phyloP scores from a whole-genome alignment of 108 stramenopile genomes.

The Heterococcus sp. region DNA sequence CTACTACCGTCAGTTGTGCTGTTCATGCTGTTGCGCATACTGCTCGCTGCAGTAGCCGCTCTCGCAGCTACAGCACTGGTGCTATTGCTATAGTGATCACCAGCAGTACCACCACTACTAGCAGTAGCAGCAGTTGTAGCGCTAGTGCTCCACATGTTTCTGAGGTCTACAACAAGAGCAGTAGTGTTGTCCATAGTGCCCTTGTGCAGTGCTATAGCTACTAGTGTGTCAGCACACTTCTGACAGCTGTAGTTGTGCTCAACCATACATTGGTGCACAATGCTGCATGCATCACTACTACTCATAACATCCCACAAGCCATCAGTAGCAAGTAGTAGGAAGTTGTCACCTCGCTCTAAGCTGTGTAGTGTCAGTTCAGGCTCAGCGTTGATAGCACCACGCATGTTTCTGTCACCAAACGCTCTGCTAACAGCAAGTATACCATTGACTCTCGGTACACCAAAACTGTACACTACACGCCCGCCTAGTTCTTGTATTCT shows the following conservation, averaged over 20 bases:
- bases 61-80: background rate
- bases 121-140: background rate
- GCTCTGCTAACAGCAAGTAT: slow-evolving; percentile 86
- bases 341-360: slow-evolving; percentile 52
- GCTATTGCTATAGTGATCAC: background rate
- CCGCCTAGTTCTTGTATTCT: no score
- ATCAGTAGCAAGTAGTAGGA: slow-evolving; percentile 77
- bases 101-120: background rate
- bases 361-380: slow-evolving; percentile 63
- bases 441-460: slow-evolving; percentile 65
- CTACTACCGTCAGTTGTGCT: background rate
- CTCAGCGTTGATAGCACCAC: slow-evolving; percentile 72
- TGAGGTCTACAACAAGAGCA: slow-evolving; percentile 43
- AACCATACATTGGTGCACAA: slow-evolving; percentile 54
- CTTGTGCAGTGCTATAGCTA: slow-evolving; percentile 26
- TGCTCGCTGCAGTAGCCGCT: background rate
- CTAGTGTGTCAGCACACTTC: slow-evolving; percentile 30
- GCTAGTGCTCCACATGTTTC: background rate
- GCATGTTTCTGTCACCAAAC: slow-evolving; percentile 85
- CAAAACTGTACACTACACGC: slow-evolving; percentile 30
- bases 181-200: slow-evolving; percentile 49
- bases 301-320: slow-evolving; percentile 96
- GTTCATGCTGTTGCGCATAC: background rate
- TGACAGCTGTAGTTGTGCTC: slow-evolving; percentile 2
- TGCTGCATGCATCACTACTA: slow-evolving; percentile 83